These are phyloP conservation scores for Bipolaris oryzae DNA, from an alignment of 2,329 filamentous ascomycete genomes.

Conservation along the genomic window DNA sequence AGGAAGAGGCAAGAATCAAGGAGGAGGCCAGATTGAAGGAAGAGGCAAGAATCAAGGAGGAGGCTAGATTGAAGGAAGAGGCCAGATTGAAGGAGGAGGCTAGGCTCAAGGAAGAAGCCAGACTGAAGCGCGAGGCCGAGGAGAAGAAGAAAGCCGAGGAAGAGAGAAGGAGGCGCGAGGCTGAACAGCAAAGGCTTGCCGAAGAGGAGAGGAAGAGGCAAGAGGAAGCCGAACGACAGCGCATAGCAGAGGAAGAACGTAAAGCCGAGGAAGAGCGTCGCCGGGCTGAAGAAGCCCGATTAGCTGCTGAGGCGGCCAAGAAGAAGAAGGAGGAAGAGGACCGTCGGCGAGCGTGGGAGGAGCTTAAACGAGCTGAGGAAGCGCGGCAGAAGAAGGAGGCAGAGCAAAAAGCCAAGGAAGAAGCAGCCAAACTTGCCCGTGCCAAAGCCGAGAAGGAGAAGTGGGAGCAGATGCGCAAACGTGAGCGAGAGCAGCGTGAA, in stretches of 20 bases:
- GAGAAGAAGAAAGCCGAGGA: conserved; percentile 3
- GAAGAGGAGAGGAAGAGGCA: conserved; percentile 36
- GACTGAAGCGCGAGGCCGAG: conserved; percentile 29
- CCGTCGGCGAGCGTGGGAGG: conserved; percentile 54
- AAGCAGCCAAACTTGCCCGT: conserved; percentile 53
- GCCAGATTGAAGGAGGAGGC: conserved; percentile 47
- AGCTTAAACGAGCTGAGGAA: conserved; percentile 46
- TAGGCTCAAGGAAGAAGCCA: conserved; percentile 56
- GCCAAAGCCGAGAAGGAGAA: conserved; percentile 58
- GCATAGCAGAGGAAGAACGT: conserved; percentile 57
- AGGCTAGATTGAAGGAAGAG: neutral
- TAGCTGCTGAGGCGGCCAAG: conserved; percentile 51
- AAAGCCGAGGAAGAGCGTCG: conserved; percentile 42
- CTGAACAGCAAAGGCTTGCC: conserved; percentile 4
- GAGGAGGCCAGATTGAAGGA: conserved; percentile 58
- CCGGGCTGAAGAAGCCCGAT: conserved; percentile 49
- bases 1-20: conserved; percentile 32
- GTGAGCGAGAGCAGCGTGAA: conserved; percentile 57
- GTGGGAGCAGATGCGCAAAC: conserved; percentile 57
- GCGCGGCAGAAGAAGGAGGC: conserved; percentile 37
- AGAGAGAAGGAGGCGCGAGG: conserved; percentile 10
- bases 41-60: neutral
- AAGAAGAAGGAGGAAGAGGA: conserved; percentile 54
- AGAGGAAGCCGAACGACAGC: conserved; percentile 58
- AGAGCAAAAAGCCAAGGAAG: conserved; percentile 55